phyloP scores from a whole-genome alignment of 306 rosid species.

The Castanospermum australe region DNA sequence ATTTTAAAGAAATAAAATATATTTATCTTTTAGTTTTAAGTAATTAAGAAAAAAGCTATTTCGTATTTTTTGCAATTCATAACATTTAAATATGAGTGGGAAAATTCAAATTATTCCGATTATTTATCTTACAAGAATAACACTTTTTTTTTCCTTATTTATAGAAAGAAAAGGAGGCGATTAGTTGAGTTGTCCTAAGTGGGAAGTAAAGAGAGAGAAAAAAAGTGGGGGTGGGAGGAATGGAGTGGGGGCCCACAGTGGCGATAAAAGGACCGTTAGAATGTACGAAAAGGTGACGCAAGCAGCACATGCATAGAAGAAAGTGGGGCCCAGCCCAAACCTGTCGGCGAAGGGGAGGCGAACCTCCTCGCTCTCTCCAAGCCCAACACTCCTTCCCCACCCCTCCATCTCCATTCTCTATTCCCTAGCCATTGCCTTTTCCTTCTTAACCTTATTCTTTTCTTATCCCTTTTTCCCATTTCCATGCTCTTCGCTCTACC shows the following conservation, averaged over 20 bases:
- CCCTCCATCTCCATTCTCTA: not conserved
- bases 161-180: too few species aligned
- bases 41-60: not conserved
- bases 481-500: not conserved
- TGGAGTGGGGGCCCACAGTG: constrained; percentile 12
- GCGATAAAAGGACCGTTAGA: constrained; percentile 21
- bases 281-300: constrained; percentile 6
- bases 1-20: too few species aligned
- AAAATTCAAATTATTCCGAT: not conserved
- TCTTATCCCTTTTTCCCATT: not conserved
- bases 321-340: constrained; percentile 39
- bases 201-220: not conserved
- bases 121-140: not conserved
- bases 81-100: not conserved
- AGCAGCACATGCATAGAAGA: constrained; percentile 23
- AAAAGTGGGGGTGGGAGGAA: too few species aligned
- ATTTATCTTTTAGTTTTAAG: not conserved
- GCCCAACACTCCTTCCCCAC: constrained; percentile 29
- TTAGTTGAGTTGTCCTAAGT: too few species aligned
- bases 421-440: constrained; percentile 12
- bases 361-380: constrained; percentile 38
- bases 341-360: constrained; percentile 47
- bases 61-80: not conserved
- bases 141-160: too few species aligned
- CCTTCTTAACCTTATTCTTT: not conserved